Conservation (phyloP, 1,284 basidiomycete species). For the Cystobasidium sp. region DNA sequence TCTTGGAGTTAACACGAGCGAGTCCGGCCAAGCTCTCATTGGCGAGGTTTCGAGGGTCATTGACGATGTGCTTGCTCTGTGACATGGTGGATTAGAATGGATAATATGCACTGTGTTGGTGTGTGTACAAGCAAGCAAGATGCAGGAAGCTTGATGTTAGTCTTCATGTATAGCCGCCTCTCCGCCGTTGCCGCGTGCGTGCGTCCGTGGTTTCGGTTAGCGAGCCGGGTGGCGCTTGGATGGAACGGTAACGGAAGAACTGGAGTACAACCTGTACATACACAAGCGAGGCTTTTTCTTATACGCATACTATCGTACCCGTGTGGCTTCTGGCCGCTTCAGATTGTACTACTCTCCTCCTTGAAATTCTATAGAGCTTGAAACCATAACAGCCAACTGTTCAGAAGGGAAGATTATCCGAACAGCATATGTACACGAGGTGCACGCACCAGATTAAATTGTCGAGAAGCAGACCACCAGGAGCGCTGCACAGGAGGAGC, state of each 20-base stretch:
- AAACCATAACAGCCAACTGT: no score
- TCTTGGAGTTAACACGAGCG: conserved; percentile 69
- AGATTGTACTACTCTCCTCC: no score
- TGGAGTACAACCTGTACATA: no score
- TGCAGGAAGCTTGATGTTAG: neutral
- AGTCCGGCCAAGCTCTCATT: conserved; percentile 76
- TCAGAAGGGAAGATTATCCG: no score
- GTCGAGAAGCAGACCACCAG: no score
- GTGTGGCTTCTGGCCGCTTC: no score
- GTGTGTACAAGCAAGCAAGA: neutral
- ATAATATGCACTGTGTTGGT: neutral
- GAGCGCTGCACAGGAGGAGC: no score
- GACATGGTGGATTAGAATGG: conserved; percentile 15
- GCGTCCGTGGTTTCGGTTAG: neutral
- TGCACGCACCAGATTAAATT: no score
- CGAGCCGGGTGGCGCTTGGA: neutral
- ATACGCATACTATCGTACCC: no score
- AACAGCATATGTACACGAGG: no score
- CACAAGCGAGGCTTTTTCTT: no score
- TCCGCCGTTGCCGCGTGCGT: neutral
- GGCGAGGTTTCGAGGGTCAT: conserved; percentile 70
- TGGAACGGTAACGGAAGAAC: neutral
- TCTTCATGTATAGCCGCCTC: neutral
- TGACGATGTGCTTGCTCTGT: conserved; percentile 71
- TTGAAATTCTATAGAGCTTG: no score